Conservation (phyloP, 2,329 filamentous ascomycete genomes). For the Alternaria gaisen region DNA sequence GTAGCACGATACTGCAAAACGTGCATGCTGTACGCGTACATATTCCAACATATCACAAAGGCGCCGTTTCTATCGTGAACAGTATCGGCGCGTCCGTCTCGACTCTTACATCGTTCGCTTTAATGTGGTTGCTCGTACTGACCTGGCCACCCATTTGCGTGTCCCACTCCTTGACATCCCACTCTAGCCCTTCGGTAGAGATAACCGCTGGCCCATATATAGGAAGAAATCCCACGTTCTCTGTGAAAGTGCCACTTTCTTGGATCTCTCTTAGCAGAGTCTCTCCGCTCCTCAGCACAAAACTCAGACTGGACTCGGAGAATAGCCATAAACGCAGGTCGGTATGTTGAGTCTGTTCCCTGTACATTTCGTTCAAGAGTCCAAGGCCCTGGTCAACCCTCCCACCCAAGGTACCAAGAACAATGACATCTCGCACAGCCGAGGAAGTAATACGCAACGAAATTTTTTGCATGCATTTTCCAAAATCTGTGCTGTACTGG, state of each 20-base stretch:
- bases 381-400: conserved; percentile 92
- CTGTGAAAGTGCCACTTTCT: conserved; percentile 66
- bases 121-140: conserved; percentile 61
- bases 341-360: conserved; percentile 57
- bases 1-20: neutral
- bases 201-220: conserved; percentile 81
- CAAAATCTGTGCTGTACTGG: conserved; percentile 90
- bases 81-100: conserved; percentile 55
- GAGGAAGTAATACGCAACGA: conserved; percentile 49
- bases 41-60: neutral
- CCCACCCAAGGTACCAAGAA: conserved; percentile 85
- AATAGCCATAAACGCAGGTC: conserved; percentile 74
- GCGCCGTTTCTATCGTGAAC: conserved; percentile 57
- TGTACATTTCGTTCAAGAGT: conserved; percentile 83
- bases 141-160: conserved; percentile 63
- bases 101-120: conserved; percentile 51
- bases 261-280: conserved; percentile 74
- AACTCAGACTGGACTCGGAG: conserved; percentile 81
- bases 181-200: conserved; percentile 81
- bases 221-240: conserved; percentile 87
- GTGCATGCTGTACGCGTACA: neutral
- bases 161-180: conserved; percentile 86
- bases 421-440: conserved; percentile 69
- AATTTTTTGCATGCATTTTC: conserved; percentile 75
- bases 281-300: conserved; percentile 74